Conservation (phyloP, 176 grass and related monocot species). For the Phoenix roebelenii region DNA sequence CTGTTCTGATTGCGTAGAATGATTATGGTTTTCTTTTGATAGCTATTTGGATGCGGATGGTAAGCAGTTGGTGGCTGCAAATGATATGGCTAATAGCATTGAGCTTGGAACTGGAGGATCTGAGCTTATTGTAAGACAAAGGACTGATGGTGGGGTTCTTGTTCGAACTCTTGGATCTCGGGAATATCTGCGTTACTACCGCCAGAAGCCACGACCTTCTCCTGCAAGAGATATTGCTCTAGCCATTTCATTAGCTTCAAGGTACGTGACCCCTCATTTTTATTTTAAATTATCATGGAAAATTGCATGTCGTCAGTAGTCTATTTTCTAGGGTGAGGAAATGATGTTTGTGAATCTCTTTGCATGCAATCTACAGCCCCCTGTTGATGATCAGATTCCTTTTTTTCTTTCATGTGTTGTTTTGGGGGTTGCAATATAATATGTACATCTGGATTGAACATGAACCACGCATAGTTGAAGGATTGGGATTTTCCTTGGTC, state of each 20-base stretch:
- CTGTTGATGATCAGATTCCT: no score
- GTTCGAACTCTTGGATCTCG: conserved; percentile 63
- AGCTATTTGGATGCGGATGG: conserved; percentile 79
- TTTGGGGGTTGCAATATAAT: no score
- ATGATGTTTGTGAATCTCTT: background rate
- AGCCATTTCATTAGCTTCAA: conserved; percentile 67
- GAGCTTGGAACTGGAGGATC: conserved; percentile 71
- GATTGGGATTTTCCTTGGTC: no score
- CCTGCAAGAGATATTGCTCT: conserved; percentile 46
- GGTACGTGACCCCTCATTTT: conserved; percentile 30
- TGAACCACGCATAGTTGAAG: no score
- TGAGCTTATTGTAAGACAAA: conserved; percentile 71
- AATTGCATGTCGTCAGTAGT: background rate
- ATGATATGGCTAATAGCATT: conserved; percentile 34
- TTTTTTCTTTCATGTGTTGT: no score
- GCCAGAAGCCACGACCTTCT: conserved; percentile 79
- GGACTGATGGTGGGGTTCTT: conserved; percentile 41
- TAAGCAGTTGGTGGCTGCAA: conserved; percentile 48
- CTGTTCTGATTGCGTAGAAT: no score
- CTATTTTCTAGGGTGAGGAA: background rate
- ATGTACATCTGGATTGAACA: no score
- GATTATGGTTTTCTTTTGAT: conserved; percentile 7
- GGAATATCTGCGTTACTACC: conserved; percentile 81
- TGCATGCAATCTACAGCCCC: no score
- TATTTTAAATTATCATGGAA: background rate